phyloP scores from a whole-genome alignment of 345 rosid genomes.

The Turritis glabra region DNA sequence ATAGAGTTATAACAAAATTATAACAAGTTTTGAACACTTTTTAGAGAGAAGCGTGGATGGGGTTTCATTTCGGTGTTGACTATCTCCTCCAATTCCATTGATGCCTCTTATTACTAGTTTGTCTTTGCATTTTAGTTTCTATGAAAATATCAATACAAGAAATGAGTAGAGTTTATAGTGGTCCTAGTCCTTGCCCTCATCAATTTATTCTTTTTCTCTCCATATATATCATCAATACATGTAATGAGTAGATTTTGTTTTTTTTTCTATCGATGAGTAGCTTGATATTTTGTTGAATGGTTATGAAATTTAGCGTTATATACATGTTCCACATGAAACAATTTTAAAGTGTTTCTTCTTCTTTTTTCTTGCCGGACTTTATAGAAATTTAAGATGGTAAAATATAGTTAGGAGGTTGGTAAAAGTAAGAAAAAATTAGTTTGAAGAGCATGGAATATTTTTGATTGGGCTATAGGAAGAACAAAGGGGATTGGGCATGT shows the following conservation, averaged over 20 bases:
- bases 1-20: slow-evolving; percentile 31
- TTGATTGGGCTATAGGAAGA: slow-evolving; percentile 26
- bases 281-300: slow-evolving; percentile 19
- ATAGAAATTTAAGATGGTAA: background rate
- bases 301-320: slow-evolving; percentile 1
- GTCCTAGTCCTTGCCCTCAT: slow-evolving; percentile 44
- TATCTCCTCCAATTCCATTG: slow-evolving; percentile 33
- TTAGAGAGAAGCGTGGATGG: slow-evolving; percentile 29
- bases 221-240: slow-evolving; percentile 34
- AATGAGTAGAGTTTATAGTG: slow-evolving; percentile 41
- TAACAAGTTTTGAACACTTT: slow-evolving; percentile 41
- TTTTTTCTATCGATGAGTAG: slow-evolving; percentile 10
- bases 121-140: slow-evolving; percentile 37
- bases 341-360: background rate
- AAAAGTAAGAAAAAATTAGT: background rate
- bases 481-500: slow-evolving; percentile 25
- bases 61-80: slow-evolving; percentile 56
- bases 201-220: slow-evolving; percentile 28
- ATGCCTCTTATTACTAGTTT: slow-evolving; percentile 29
- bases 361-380: background rate
- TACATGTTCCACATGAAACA: background rate
- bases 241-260: slow-evolving; percentile 17
- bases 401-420: background rate
- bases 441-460: background rate
- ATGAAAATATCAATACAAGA: slow-evolving; percentile 37